phyloP scores from a whole-genome alignment of 2,329 filamentous ascomycete genomes.

The Diaporthe vexans region DNA sequence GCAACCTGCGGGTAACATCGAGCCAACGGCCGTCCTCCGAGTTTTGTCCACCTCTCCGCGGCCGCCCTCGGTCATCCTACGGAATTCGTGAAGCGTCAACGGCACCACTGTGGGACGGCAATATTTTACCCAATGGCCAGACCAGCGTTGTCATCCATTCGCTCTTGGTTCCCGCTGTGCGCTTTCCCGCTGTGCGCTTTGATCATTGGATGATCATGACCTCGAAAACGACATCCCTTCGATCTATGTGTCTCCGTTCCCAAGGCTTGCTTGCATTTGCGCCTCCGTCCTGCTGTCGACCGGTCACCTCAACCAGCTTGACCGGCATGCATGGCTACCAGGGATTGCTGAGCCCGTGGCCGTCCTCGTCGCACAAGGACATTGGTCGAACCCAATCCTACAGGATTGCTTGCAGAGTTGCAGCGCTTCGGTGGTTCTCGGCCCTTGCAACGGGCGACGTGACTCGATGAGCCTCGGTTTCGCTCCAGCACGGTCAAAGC shows the following conservation, averaged over 20 bases:
- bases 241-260: neutral
- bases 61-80: constrained; percentile 25
- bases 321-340: neutral
- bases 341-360: neutral
- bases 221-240: neutral
- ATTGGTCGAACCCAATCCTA: neutral
- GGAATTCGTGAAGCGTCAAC: constrained; percentile 25
- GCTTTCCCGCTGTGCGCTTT: neutral
- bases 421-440: neutral
- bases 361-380: neutral
- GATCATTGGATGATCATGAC: constrained; percentile 12
- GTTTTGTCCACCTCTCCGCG: constrained; percentile 32
- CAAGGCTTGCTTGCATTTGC: neutral
- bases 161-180: neutral
- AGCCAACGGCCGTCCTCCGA: constrained; percentile 24
- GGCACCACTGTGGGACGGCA: constrained; percentile 6
- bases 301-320: neutral
- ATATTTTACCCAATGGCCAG: constrained; percentile 6
- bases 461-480: neutral
- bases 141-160: constrained; percentile 2
- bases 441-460: neutral
- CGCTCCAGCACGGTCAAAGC: neutral
- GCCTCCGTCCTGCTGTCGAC: neutral
- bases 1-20: neutral
- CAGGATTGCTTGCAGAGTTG: constrained; percentile 1